Evolutionary conservation across 345 rosid species (phyloP), one percentile per base, ranked within the genome.

Genomic region (Gossypium thurberi): DNA sequence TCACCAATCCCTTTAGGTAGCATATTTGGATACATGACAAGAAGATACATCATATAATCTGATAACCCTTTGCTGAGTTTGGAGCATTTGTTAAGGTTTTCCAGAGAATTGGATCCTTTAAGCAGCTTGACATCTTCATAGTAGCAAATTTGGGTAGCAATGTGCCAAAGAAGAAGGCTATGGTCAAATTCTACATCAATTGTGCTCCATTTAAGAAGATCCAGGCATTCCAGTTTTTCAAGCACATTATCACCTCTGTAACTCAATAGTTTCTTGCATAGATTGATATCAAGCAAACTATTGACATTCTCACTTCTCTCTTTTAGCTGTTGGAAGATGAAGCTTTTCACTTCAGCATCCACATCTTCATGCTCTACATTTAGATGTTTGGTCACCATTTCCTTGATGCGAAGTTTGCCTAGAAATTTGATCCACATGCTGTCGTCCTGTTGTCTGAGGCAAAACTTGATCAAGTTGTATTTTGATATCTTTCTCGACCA

Each of bases 141-240:
- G 63, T 40, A 17, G 47, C 78, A 81, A 1, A 77, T 3, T 33
- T 56, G 9, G 8, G 79, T 77, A 2, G 81, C 81, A 6, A 81
- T 75, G 64, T 81, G 71, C 81, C 81, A 78, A 17, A 75, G 23
- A 17, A 73, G 65, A 17, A 81, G 59, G 62, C 77, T 65, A 21
- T 75, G 60, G 57, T 76, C 71, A 18, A 81, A 72, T 21, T 76
- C 59, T 21, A 61, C 11, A 8, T 74, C 48, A 4, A 42, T 23
- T 56, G 76, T 65, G 66, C 76, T 74, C 81, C 83, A 77, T 2
- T 21, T 46, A 23, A 57, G 61, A 44, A 80, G 66, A 25, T 58
- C 65, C 0, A 2, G 10, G 21, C 52, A 33, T 17, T 20, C 14
- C 28, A 10, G 48, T 46, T 26, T 43, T 11, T 25, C 15, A 3